Evolutionary conservation across 2,329 filamentous ascomycete genomes (phyloP), one percentile per base, ranked within the genome.

Genomic region (Pseudogymnoascus verrucosus): DNA sequence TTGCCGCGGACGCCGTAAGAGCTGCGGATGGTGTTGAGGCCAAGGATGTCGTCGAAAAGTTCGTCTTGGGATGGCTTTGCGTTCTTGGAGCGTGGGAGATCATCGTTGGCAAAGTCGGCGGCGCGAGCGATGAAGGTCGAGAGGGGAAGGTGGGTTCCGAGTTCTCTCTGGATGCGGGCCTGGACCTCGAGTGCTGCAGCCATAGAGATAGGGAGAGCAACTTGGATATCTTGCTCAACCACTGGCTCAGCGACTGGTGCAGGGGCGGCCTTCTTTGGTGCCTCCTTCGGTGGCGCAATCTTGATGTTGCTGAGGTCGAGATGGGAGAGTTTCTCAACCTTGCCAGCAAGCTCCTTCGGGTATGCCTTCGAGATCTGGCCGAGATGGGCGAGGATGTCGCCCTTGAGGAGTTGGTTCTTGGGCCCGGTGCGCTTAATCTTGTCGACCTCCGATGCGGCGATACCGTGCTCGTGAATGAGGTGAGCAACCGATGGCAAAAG

Each of bases 231-330:
- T 10, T 81, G 73, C 12, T 79, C 21, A 23, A 23, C 74, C 31
- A 76, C 74, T 42, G 78, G 74, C 12, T 77, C 71, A 31, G 76
- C 73, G 21, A 75, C 73, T 39, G 76, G 73, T 62, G 77, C 74
- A 62, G 77, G 71, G 70, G 72, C 68, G 5, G 73, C 71, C 10
- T 74, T 70, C 65, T 76, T 75, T 68, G 76, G 72, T 36, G 76
- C 72, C 12, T 74, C 71, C 60, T 63, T 66, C 19, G 77, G 74
- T 23, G 76, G 70, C 59, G 88, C 88, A 65, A 93, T 78, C 80
- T 96, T 96, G 80, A 98, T 93, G 80, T 98, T 96, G 80, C 89
- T 95, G 23, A 99, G 85, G 75, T 99, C 93, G 62, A 99, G 86
- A 75, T 96, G 91, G 44, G 84, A 80, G 60, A 95, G 85, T 76